Conservation (phyloP, 306 rosid species). For the Quercus ilex region DNA sequence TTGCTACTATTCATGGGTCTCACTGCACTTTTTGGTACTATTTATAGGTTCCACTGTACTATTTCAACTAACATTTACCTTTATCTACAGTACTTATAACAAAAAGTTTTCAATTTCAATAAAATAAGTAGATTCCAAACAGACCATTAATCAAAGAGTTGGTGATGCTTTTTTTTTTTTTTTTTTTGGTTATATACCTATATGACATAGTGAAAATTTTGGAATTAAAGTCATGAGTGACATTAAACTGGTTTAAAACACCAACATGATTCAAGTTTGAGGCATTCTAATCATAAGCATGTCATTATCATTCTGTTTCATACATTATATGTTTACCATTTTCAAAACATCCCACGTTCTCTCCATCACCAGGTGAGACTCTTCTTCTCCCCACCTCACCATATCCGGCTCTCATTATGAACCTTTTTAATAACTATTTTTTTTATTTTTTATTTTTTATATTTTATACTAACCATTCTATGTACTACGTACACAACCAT, state of each 20-base stretch:
- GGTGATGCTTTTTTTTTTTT: too few relatives aligned
- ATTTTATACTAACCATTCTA: not conserved
- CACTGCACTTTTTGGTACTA: too few relatives aligned
- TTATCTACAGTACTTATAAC: too few relatives aligned
- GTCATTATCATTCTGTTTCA: not conserved
- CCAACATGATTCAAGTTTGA: not conserved
- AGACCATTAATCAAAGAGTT: too few relatives aligned
- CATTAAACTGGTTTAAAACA: not conserved
- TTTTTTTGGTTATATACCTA: too few relatives aligned
- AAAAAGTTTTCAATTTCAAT: too few relatives aligned
- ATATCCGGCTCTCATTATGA: not conserved
- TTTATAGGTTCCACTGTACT: too few relatives aligned
- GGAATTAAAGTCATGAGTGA: not conserved
- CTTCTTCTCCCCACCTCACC: not conserved
- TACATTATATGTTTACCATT: not conserved
- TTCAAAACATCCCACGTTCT: slow-evolving; percentile 5
- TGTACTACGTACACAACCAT: too few relatives aligned
- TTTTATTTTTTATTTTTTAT: not conserved
- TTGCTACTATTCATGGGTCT: too few relatives aligned
- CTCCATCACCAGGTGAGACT: not conserved
- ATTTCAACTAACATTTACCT: too few relatives aligned
- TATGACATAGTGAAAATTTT: not conserved
- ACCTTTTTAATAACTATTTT: not conserved
- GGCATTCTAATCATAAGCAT: not conserved
- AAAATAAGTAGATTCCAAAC: too few relatives aligned